Evolutionary conservation across 768 basidiomycete genomes (phyloP), one percentile per base, ranked within the genome.

Genomic region (Boletus sp.): DNA sequence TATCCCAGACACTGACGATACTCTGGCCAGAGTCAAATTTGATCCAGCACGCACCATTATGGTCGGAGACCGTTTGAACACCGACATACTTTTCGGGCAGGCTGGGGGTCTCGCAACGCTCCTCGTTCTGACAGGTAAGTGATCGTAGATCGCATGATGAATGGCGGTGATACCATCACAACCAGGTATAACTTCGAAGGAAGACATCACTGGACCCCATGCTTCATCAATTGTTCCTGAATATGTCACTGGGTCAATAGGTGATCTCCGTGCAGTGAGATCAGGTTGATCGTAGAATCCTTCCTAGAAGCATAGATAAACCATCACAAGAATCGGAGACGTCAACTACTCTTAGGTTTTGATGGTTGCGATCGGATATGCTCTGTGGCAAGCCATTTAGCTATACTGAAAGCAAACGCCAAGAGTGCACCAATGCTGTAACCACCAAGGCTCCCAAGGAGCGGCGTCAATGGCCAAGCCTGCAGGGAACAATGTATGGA

Each of bases 11-110:
- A 64, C 62, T 66, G 45, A 58, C 57, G 45, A 29, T 42, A n/a
- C 11, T 10, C 33, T 41, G 45, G 12, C 9, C 47, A 97, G 94
- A 72, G 85, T 95, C 63, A 71, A 90, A 47, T 94, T 92, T 70
- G 90, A 98, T 73, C 92, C 92, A 42, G 76, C 80, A 58, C 78
- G 86, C 51, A 94, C 95, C 15, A 85, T 98, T 70, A 98, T 99
- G 93, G 80, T 98, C 45, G 96, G 96, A 41, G 96, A 99, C 75
- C 84, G 96, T 58, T 80, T 99, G 62, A 89, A 92, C 70, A 98
- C 97, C 6, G 96, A 99, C 73, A 98, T 99, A 64, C 74, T 90
- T 50, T 99, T 98, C 66, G 97, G 96, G 49, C 81, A 91, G 69
- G 82, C 83, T 46, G 92, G 93, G 41, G 92, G 92, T 29, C 79